Evolutionary conservation across 192 early-diverging fungal genomes (phyloP), one percentile per base, ranked within the genome.

Genomic region (Coemansia sp.): DNA sequence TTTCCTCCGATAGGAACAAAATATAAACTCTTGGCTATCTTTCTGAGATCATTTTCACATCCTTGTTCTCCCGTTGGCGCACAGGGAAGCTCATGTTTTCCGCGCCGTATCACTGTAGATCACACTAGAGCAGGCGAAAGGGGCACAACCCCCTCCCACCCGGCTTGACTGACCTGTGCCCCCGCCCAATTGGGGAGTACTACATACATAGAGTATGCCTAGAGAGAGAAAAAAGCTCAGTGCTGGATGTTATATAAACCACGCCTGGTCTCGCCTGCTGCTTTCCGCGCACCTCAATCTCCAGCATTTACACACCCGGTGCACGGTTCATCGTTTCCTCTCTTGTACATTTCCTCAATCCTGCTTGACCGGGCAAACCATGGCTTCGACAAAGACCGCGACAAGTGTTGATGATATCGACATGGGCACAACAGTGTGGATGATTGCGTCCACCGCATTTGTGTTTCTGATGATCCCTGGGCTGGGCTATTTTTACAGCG

Each of bases 381-480:
- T 50, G 45, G 22, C 53, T 2, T 4, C 56, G 14, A 64, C 55
- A 30, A 54, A 56, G 19, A 65, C n/a, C n/a, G n/a, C n/a, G n/a
- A n/a, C 63, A 1, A 65, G 62, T 25, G 42, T 64, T 36, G 34
- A 66, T 37, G 57, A 67, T 55, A 81, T 84, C 45, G 75, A 84
- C 70, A 80, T 73, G 67, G 87, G 86, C 50, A 87, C 90, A 41
- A 91, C 88, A 41, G 87, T 84, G 60, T 92, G 86, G 84, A 86
- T 92, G 52, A 82, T 92, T 65, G 75, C 86, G 15, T 85, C 84
- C 36, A 77, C 87, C 1, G 84, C 83, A 0, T 74, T 92, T 20
- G 89, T 92, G 23, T 88, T 91, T 42, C 74, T 91, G 15, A 93
- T 93, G 89, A 83, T 85, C 14, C 87, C 87, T 1, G 87, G 87